phyloP scores from a whole-genome alignment of 2,329 filamentous ascomycete species.

The Aspergillus aculeatinus region DNA sequence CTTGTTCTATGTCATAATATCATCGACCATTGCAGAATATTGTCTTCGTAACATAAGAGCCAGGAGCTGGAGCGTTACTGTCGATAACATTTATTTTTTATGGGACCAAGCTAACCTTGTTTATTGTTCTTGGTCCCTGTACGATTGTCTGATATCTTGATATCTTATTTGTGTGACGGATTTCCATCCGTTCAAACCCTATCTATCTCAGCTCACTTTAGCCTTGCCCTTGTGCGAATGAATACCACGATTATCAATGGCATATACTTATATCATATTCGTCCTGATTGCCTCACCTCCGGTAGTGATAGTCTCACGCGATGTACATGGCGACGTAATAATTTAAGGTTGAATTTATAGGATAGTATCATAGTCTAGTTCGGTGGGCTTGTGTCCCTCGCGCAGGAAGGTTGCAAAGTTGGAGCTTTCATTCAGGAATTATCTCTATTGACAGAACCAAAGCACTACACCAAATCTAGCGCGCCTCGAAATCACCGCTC shows the following conservation, averaged over 20 bases:
- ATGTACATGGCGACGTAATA: too few species aligned
- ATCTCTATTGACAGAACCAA: too few species aligned
- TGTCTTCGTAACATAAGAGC: neutral
- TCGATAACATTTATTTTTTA: too few species aligned
- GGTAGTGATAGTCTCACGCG: too few species aligned
- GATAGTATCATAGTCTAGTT: too few species aligned
- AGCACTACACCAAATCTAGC: too few species aligned
- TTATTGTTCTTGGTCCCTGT: too few species aligned
- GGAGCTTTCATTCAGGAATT: too few species aligned
- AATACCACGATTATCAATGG: neutral
- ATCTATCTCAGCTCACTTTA: neutral
- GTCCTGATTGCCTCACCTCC: neutral
- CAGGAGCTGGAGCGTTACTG: neutral
- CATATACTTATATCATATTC: neutral
- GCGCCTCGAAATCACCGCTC: slow-evolving; percentile 23
- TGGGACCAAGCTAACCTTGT: too few species aligned
- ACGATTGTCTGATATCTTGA: neutral
- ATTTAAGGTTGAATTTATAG: too few species aligned
- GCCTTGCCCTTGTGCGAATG: neutral
- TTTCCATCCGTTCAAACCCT: neutral
- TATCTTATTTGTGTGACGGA: neutral
- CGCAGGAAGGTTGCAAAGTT: too few species aligned
- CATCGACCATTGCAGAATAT: neutral
- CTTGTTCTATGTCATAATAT: neutral
- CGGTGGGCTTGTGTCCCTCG: too few species aligned